These are phyloP conservation scores for Yamadazyma phyllophila DNA, from an alignment of 805 yeast species.

Conservation along the genomic window DNA sequence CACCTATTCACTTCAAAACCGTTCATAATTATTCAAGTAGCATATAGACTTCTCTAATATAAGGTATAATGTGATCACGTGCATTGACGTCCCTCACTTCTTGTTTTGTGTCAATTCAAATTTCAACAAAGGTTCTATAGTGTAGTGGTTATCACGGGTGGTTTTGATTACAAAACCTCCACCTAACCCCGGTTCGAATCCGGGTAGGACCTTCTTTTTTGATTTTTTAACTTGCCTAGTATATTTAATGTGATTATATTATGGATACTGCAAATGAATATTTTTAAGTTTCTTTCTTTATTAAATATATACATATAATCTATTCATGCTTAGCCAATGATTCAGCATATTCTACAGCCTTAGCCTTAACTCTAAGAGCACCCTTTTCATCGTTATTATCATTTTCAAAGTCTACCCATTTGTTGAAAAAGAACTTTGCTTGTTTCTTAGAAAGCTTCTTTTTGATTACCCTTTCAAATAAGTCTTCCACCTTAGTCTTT, in stretches of 20 bases:
- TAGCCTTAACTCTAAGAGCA: constrained; percentile 82
- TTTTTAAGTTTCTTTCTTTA: not conserved
- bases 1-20: too few species aligned
- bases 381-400: constrained; percentile 63
- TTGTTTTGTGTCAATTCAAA: too few species aligned
- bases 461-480: constrained; percentile 76
- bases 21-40: too few species aligned
- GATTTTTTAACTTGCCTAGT: not conserved
- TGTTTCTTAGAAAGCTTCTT: constrained; percentile 77
- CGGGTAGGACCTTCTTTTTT: constrained; percentile 41
- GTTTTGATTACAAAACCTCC: constrained; percentile 56
- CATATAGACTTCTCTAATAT: not conserved
- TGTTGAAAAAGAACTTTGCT: constrained; percentile 91
- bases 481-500: constrained; percentile 65
- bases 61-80: too few species aligned
- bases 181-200: constrained; percentile 82
- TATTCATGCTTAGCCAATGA: constrained; percentile 7
- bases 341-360: constrained; percentile 77
- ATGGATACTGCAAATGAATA: too few species aligned
- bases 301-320: constrained; percentile 3
- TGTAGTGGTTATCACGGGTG: constrained; percentile 81
- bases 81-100: too few species aligned
- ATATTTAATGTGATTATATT: too few species aligned
- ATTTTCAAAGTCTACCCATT: constrained; percentile 85
- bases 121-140: constrained; percentile 42